Base-by-base conservation (phyloP, 805 yeast genomes). In the Pichia californica region DNA sequence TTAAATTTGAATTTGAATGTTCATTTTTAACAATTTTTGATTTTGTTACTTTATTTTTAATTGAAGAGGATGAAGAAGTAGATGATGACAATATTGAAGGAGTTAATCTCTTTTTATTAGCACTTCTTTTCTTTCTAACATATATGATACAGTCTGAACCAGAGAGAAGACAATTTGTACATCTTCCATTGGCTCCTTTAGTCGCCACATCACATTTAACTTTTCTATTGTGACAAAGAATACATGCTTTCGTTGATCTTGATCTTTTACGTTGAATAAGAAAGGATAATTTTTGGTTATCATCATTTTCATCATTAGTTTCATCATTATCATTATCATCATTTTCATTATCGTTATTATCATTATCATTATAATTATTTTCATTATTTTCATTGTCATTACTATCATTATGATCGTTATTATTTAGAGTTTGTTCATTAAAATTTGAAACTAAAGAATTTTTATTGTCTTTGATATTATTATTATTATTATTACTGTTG, bases 141-240 rank as follows among this genome's bases (percentile, higher is more conserved):
- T 72, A 45, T 8, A 58, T 34, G 1, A 68, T 64, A 64, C 88
- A 85, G 40, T 79, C 86, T 54, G 81, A 75, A 2, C 82, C 81
- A 56, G 81, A 80, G 3, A 84, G 76, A 34, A 73, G 63, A 55
- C 89, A 83, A 57, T 82, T 83, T 20, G 86, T 73, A 54, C 84
- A 79, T 1, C 81, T 77, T 55, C 70, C 67, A 43, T 70, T 74
- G 15, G 61, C 62, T 13, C 67, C 78, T 35, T 49, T 48, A 6
- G 31, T 10, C 1, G 53, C 45, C 10, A 83, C 83, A 53, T 81
- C 85, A 62, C 93, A 84, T 31, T 88, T 73, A 11, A 84, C 89
- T 53, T 84, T 83, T 31, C 89, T 68, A 10, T 81, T 73, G 44
- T 86, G 82, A 57, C 91, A 85, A 19, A 80, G 81, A 33, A 74